Evolutionary conservation across 305 asterid genomes (phyloP).

Genomic region (Fraxinus albicans): DNA sequence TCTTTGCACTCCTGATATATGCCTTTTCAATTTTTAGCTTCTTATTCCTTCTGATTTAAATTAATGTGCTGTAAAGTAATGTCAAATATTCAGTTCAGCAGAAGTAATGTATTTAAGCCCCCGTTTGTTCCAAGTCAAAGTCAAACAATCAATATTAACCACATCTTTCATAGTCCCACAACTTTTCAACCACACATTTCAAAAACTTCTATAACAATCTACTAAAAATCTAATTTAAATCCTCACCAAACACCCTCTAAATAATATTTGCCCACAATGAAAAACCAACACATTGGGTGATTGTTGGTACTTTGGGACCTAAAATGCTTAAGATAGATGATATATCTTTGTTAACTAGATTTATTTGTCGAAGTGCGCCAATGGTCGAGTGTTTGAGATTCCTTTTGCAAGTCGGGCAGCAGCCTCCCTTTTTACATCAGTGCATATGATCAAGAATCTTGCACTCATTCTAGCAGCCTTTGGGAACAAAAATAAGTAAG

Average conservation of each 20-base stretch:
- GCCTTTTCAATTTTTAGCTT: neutral
- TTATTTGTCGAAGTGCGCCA: neutral
- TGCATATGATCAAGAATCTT: neutral
- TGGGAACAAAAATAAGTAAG: neutral
- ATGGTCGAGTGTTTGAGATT: neutral
- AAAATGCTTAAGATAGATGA: neutral
- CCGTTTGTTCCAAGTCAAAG: too few species aligned
- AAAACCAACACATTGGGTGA: neutral
- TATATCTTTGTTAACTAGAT: neutral
- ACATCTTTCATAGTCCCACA: too few species aligned
- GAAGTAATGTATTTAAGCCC: neutral
- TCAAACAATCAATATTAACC: too few species aligned
- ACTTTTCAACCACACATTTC: too few species aligned
- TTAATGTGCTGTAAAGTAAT: neutral
- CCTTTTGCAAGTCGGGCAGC: neutral
- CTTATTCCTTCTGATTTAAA: neutral
- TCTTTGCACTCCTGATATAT: neutral
- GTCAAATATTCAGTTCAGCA: neutral
- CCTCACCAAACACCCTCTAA: too few species aligned
- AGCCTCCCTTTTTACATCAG: neutral
- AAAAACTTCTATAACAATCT: too few species aligned
- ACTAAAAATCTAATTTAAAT: too few species aligned
- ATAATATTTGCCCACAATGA: neutral
- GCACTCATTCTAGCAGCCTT: neutral
- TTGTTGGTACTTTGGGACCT: neutral